Base-by-base conservation (phyloP, 106 monocot genomes). In the Allium sativum region DNA sequence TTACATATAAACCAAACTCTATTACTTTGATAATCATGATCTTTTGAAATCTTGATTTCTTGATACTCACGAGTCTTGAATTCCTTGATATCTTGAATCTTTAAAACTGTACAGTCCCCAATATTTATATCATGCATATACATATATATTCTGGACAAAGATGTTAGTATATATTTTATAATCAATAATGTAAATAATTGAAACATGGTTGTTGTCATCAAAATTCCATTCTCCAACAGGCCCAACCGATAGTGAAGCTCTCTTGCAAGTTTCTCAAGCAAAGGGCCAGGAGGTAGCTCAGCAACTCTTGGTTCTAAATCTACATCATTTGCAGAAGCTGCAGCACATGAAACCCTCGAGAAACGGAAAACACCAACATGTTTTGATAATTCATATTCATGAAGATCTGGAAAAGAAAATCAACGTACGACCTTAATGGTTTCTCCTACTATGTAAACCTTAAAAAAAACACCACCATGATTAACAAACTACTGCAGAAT, bases 401-500 rank as follows among this genome's bases (percentile, higher is more conserved):
- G 66, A 42, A 89, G 76, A 82, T 93, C 84, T 58, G 93, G 88
- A 67, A 93, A 82, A 51, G 88, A 93, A 59, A 88, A 88, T 12
- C 93, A 72, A 7, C 93, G 68, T 14, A 93, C 88, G 65, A 89
- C 93, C 47, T 77, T 88, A 68, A 93, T 76, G 56, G 82, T 56
- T 68, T 93, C 88, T 13, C 93, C 93, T 18, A 93, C 78, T 67
- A 93, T 88, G 64, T 82, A 93, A 8, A 93, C 84, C 67, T 93
- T 93, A 56, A 93, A 93, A 15, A 93, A 79, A 69, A 93, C 82
- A 53, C 93, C 93, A 4, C 93, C 93, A 76, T 93, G 93, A 72
- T 89, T 93, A n/a, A 93, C 81, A 69, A 93, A 93, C 63, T 93
- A 85, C 58, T 93, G 93, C n/a, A 93, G 80, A 70, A 93, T 80